These are phyloP conservation scores for Aspergillus pseudoterreus DNA, from an alignment of 2,329 filamentous ascomycete genomes.

Conservation along the genomic window DNA sequence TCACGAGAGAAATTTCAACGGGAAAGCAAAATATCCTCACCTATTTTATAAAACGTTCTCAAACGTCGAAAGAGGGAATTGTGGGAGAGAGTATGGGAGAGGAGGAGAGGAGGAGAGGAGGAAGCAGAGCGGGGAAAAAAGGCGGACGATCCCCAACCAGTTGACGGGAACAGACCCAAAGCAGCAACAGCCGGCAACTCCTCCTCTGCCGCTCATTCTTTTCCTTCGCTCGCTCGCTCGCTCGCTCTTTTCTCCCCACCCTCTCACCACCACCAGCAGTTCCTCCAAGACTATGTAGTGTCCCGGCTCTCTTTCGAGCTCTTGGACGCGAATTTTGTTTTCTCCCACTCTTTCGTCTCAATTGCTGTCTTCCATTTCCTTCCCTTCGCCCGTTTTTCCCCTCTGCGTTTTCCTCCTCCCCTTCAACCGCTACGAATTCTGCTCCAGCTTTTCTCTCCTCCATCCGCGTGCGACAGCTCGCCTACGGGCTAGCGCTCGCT, in stretches of 20 bases:
- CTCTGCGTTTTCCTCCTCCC: constrained; percentile 8
- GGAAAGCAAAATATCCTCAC: not conserved
- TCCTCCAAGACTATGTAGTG: constrained; percentile 36
- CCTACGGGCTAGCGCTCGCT: constrained; percentile 16
- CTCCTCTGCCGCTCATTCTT: constrained; percentile 23
- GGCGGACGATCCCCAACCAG: not conserved
- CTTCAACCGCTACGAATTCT: constrained; percentile 10
- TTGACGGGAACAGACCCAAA: constrained; percentile 1
- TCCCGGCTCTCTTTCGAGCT: constrained; percentile 31
- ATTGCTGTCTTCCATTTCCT: constrained; percentile 20
- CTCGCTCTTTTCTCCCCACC: constrained; percentile 26
- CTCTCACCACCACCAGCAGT: constrained; percentile 30
- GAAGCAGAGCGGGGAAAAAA: not conserved
- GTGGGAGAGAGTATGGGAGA: not conserved
- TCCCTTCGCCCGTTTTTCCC: constrained; percentile 1
- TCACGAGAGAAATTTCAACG: not conserved
- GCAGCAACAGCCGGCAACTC: constrained; percentile 1
- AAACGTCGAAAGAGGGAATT: not conserved
- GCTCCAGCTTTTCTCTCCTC: constrained; percentile 10
- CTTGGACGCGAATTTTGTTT: constrained; percentile 24
- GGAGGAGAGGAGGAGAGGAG: not conserved
- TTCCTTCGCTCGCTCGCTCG: constrained; percentile 29
- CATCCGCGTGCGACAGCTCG: constrained; percentile 24
- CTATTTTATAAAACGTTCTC: not conserved
- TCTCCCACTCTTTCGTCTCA: constrained; percentile 15